phyloP scores from a whole-genome alignment of 2,329 filamentous ascomycete species.

The Mariannaea sp. region DNA sequence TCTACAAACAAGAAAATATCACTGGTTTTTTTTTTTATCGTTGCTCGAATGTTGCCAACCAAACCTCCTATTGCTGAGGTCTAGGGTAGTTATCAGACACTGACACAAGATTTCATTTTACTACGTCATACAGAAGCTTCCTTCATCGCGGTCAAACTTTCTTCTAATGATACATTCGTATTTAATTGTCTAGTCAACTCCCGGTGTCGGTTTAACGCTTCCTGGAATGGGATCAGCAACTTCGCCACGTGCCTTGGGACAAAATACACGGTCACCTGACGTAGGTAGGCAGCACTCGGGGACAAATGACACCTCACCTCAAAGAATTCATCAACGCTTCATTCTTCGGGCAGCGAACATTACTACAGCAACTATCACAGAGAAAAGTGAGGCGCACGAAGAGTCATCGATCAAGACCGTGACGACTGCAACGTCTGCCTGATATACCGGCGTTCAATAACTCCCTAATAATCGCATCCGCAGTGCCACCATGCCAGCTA shows the following conservation, averaged over 20 bases:
- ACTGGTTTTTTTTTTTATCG: no score
- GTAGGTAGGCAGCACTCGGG: slow-evolving; percentile 17
- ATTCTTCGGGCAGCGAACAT: background rate
- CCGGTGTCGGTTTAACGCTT: slow-evolving; percentile 2
- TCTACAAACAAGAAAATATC: no score
- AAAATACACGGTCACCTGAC: slow-evolving; percentile 22
- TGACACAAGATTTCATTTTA: background rate
- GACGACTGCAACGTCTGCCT: background rate
- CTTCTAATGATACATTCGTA: background rate
- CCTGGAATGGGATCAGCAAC: slow-evolving; percentile 32
- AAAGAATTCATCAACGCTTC: background rate
- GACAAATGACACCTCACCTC: background rate
- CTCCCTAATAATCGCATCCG: background rate
- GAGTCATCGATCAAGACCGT: background rate
- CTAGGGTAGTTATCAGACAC: background rate
- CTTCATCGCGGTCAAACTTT: background rate
- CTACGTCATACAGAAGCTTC: background rate
- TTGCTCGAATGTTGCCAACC: background rate
- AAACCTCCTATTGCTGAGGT: background rate
- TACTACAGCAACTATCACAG: background rate
- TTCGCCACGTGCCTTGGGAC: slow-evolving; percentile 21
- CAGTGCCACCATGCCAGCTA: slow-evolving; percentile 58
- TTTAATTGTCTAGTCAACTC: background rate
- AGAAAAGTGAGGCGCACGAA: background rate
- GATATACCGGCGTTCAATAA: background rate